Base-by-base conservation (phyloP, 495 filamentous ascomycete genomes). In the Podospora pseudocomata region DNA sequence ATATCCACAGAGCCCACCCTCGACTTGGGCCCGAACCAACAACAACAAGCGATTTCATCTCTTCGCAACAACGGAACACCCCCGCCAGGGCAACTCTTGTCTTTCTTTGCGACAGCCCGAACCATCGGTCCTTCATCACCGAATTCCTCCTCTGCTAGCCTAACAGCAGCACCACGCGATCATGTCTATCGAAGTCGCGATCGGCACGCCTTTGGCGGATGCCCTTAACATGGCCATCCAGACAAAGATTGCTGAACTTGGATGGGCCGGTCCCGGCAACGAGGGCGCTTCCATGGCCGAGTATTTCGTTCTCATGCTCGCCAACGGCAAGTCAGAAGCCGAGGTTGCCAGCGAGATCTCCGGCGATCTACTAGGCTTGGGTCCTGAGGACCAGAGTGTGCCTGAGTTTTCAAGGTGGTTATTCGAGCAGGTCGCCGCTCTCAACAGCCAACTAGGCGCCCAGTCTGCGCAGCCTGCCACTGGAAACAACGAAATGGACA, bases 261-360 rank as follows among this genome's bases (percentile, higher is more conserved):
- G 93, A 66, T 97, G 94, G 95, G 91, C 87, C 57, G 87, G 89
- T 58, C 91, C 90, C 56, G 89, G 88, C 67, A 84, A 86, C 69
- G 92, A 94, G 74, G 94, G 92, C 73, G 88, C 90, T 18, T 91
- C 93, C 15, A 84, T 99, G 67, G 90, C 92, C 56, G 95, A 99
- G 79, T 99, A 97, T 77, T 94, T 99, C 69, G 90, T 97, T 59
- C 85, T 97, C 65, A 98, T 97, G 94, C 86, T 99, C 32, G 92
- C 90, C 67, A 97, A 97, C 77, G 92, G 93, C 67, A 97, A 97
- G 80, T 91, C 90, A 6, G 89, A 95, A 75, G 87, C 92, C 58
- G 90, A 97, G 73, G 93, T 98, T 70, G 91, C 93, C 4, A 86
- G 87, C 30, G 95, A 99, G 75, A 88, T 98, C 15, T 89, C 93